Evolutionary conservation across 345 rosid species (phyloP), one percentile per base, ranked within the genome.

Genomic region (Excoecaria cochinchinensis): DNA sequence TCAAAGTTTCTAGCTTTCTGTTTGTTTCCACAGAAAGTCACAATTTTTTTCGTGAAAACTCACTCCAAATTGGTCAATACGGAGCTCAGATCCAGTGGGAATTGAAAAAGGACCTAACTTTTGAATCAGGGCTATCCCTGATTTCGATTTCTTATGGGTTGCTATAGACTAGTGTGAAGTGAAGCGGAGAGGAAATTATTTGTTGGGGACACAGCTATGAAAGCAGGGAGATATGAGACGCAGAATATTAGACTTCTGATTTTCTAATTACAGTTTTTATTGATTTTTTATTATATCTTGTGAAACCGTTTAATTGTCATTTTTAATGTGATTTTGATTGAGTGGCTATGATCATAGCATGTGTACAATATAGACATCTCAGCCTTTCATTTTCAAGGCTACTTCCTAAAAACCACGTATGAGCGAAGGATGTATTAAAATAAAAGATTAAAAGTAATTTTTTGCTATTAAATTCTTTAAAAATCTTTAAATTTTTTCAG

Each of bases 21-120:
- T 57, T 12, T 72, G 73, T 74, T 71, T 78, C 69, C 57, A 6
- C 57, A 67, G 68, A 75, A 52, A 74, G 31, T 42, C 59, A 0
- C 17, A 15, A 73, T 56, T 56, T 71, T 75, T 67, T 76, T 74
- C 62, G 21, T 22, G 77, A 61, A 73, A 38, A 8, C 10, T 63
- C 44, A 62, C 3, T 36, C 21, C 44, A 62, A 62, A 62, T 36
- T 62, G 0, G 17, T 67, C n/a, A 62, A 62, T 46, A 8, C 14
- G 16, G 2, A 31, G 65, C 40, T 12, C 24, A 47, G 73, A 70
- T 70, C 73, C 57, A 38, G 40, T 11, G 24, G 61, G 38, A 48
- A 14, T 31, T 38, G 25, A 39, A 50, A 69, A 5, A n/a, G 24
- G 59, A n/a, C 8, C 5, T 24, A 22, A 6, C 39, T 22, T 69